Evolutionary conservation across 345 rosid species (phyloP).

Genomic region (Populus euphratica): DNA sequence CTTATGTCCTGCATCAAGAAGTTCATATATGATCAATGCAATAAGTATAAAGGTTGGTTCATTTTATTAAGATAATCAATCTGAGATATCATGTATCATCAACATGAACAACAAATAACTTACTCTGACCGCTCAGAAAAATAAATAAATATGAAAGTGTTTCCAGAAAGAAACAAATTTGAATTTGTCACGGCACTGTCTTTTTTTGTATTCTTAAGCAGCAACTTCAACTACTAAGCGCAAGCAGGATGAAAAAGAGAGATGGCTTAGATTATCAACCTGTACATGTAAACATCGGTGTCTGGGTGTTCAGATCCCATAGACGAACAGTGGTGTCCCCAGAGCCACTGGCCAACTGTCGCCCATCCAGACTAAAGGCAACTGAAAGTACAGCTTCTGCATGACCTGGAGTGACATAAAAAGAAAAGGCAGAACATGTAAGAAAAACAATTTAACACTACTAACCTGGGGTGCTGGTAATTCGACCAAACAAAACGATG

Average conservation of each 20-base stretch:
- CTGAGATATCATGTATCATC: background rate
- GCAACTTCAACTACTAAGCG: background rate
- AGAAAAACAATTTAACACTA: slow-evolving; percentile 2
- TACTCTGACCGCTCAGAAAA: background rate
- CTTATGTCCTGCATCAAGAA: slow-evolving; percentile 67
- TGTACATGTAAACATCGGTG: slow-evolving; percentile 86
- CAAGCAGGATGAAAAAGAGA: background rate
- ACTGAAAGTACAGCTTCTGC: slow-evolving; percentile 88
- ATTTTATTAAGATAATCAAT: background rate
- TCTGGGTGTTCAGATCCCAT: slow-evolving; percentile 93
- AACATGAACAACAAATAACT: background rate
- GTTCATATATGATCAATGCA: background rate
- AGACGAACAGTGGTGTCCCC: slow-evolving; percentile 93
- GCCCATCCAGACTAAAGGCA: slow-evolving; percentile 91
- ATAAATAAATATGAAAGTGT: background rate
- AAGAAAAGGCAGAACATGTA: background rate
- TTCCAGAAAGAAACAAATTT: background rate
- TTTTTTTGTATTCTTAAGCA: background rate
- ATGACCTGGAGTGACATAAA: slow-evolving; percentile 48
- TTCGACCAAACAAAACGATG: slow-evolving; percentile 1
- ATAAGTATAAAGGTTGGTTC: background rate
- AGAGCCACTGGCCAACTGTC: slow-evolving; percentile 90
- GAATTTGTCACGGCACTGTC: background rate
- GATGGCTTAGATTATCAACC: slow-evolving; percentile 36
- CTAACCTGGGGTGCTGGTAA: background rate